Evolutionary conservation across 73 alveolate genomes (phyloP), one percentile per base, ranked within the genome.

Genomic region (Paramecium tetraurelia): DNA sequence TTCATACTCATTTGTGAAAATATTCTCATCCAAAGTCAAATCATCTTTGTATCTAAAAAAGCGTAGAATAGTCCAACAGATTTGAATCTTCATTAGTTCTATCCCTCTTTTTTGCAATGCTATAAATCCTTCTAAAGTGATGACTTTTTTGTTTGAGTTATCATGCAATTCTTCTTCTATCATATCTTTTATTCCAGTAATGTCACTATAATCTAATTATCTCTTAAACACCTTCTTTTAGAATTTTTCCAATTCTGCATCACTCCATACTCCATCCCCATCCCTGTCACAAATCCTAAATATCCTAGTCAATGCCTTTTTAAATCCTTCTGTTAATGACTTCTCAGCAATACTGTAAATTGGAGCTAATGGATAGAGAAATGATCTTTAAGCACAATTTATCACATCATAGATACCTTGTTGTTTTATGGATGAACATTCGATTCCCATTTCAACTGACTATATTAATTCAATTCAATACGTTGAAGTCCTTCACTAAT

Each of bases 351-450:
- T 70, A 68, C 76, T 63, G 24, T 89, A 89, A 12, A 89, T 70
- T 1, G 94, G 94, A 11, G 94, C 86, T 44, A 89, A 31, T 7
- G 94, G 94, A 83, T 70, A 89, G 1, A 89, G 43, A 46, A 71
- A 77, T 43, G 94, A 77, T 71, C 94, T 89, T 21, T 89, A 63
- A n/a, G 94, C 94, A 44, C 94, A 77, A 89, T 89, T 70, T 38
- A 89, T 89, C 9, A 89, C 94, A 71, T 89, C 94, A 71, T 77
- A 44, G 2, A 89, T 68, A 1, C 92, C 86, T 50, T 71, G 7
- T 16, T 18, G 18, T 20, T 46, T 58, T 38, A 48, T 1, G 0
- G 94, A 77, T 8, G 94, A 89, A 38, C 94, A 89, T 53, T 89
- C 94, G 12, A 89, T 70, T 4, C 94, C 94, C 94, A 89, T 89